phyloP scores from a whole-genome alignment of 78 protist genomes.

The Dictyostelium purpureum region DNA sequence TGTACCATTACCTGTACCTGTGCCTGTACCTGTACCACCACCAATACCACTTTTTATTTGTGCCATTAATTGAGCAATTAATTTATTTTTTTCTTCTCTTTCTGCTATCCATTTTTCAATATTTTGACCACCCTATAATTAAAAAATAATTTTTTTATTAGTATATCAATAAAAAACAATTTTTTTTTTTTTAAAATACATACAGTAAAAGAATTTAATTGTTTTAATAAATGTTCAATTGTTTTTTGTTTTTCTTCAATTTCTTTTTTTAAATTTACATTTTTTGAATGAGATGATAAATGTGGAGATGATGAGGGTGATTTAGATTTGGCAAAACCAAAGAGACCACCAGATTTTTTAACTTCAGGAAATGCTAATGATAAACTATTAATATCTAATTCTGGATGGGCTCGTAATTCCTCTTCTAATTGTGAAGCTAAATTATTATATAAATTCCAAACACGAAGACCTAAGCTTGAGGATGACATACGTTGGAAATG shows the following conservation, averaged over 20 bases:
- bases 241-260: constrained; percentile 71
- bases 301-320: constrained; percentile 32
- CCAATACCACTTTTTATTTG: background rate
- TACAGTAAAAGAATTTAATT: constrained; percentile 31
- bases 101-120: constrained; percentile 31
- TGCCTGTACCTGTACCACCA: background rate
- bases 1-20: background rate
- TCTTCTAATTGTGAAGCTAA: constrained; percentile 39
- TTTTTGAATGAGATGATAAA: background rate
- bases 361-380: constrained; percentile 21
- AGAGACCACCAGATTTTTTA: constrained; percentile 32
- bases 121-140: constrained; percentile 70
- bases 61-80: constrained; percentile 50
- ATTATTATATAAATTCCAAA: constrained; percentile 26
- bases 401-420: constrained; percentile 39
- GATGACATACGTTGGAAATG: constrained; percentile 60
- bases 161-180: background rate
- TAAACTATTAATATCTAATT: background rate
- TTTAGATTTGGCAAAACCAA: constrained; percentile 3
- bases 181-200: no score
- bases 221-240: constrained; percentile 53
- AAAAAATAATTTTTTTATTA: background rate
- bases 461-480: constrained; percentile 31
- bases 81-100: constrained; percentile 66
- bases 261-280: constrained; percentile 28